Percentiles rank a stretch among this genome's conserved stretches.
Conservation (phyloP, 192 early-diverging fungal genomes). For the Gryganskiella cystojenkinii region DNA sequence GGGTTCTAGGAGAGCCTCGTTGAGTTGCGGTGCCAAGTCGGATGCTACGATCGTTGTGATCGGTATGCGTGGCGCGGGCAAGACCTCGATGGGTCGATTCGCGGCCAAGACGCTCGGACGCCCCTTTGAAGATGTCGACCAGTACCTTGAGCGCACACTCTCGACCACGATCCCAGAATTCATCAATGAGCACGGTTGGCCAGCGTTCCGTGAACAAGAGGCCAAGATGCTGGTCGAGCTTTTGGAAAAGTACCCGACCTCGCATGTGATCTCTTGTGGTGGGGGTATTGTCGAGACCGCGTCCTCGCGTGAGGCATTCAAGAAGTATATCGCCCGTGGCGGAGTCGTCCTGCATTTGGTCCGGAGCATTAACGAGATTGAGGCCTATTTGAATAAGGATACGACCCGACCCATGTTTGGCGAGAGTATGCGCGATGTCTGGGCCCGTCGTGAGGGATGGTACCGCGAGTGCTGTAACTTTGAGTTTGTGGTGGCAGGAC, state of each 20-base stretch:
- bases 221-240: slow-evolving; percentile 69
- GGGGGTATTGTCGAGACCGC: slow-evolving; percentile 94
- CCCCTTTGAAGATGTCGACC: slow-evolving; percentile 91
- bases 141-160: slow-evolving; percentile 77
- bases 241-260: slow-evolving; percentile 65
- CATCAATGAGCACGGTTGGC: slow-evolving; percentile 84
- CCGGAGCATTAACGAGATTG: slow-evolving; percentile 83
- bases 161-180: slow-evolving; percentile 83
- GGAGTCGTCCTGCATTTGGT: slow-evolving; percentile 84
- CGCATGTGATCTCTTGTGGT: slow-evolving; percentile 89
- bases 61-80: slow-evolving; percentile 99
- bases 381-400: slow-evolving; percentile 83
- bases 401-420: slow-evolving; percentile 85
- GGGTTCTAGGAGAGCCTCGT: slow-evolving; percentile 2
- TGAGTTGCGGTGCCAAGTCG: slow-evolving; percentile 17
- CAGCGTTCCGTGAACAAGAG: slow-evolving; percentile 88
- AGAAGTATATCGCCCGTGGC: slow-evolving; percentile 63
- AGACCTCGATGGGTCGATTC: slow-evolving; percentile 85
- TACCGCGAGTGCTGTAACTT: slow-evolving; percentile 83
- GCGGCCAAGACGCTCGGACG: slow-evolving; percentile 75
- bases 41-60: slow-evolving; percentile 86
- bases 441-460: slow-evolving; percentile 78
- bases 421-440: slow-evolving; percentile 84
- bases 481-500: slow-evolving; percentile 81
- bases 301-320: slow-evolving; percentile 73